Evolutionary conservation across 208 protist genomes (phyloP).

Genomic region (Acanthamoeba castellanii): DNA sequence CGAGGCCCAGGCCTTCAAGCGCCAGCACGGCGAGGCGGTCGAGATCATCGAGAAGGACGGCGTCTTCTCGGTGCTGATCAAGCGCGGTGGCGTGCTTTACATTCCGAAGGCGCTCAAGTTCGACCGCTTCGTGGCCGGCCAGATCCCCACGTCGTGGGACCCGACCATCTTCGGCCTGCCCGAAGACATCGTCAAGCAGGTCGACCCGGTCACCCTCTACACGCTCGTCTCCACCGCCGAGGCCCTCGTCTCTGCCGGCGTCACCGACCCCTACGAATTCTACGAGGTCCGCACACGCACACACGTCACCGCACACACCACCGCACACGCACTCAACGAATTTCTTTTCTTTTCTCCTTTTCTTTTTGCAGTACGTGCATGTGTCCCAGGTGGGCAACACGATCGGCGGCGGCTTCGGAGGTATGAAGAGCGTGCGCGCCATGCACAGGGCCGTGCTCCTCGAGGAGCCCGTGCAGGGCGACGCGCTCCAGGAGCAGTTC

Average conservation of each 20-base stretch:
- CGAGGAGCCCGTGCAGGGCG: slow-evolving; percentile 84
- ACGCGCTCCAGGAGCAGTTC: slow-evolving; percentile 89
- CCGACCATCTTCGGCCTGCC: slow-evolving; percentile 78
- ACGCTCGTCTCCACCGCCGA: slow-evolving; percentile 88
- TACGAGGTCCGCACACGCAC: slow-evolving; percentile 79
- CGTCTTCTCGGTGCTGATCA: slow-evolving; percentile 83
- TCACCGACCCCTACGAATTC: slow-evolving; percentile 91
- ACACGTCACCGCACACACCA: too few relatives aligned
- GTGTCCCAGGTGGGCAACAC: slow-evolving; percentile 90
- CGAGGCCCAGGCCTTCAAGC: slow-evolving; percentile 87
- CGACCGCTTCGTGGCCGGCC: slow-evolving; percentile 88
- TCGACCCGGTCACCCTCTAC: slow-evolving; percentile 90
- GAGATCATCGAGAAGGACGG: slow-evolving; percentile 79
- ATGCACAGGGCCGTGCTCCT: slow-evolving; percentile 87
- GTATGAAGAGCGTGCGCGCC: slow-evolving; percentile 82
- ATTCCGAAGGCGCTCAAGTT: slow-evolving; percentile 90
- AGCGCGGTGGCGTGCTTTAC: slow-evolving; percentile 88
- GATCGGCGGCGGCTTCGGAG: slow-evolving; percentile 88
- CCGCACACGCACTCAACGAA: not conserved
- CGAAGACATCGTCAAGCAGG: slow-evolving; percentile 85
- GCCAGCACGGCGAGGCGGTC: slow-evolving; percentile 87
- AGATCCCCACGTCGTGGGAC: slow-evolving; percentile 86
- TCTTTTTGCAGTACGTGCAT: slow-evolving; percentile 86
- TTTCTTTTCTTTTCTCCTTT: not conserved
- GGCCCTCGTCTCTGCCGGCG: slow-evolving; percentile 86